Evolutionary conservation across 345 rosid species (phyloP).

Genomic region (Linum trigynum): DNA sequence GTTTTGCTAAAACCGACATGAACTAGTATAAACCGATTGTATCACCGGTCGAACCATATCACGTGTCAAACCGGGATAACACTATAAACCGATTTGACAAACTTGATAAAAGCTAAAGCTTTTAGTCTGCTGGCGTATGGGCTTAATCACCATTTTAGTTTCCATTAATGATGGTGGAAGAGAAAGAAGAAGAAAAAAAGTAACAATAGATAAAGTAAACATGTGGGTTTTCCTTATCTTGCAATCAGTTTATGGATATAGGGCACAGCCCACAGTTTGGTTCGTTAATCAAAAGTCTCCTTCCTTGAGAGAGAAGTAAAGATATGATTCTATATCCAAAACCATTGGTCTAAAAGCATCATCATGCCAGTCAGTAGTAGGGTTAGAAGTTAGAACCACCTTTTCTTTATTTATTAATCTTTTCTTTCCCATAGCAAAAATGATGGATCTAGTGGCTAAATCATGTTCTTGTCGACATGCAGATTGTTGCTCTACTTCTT

Average conservation of each 20-base stretch:
- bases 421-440: too few relatives aligned
- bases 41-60: too few relatives aligned
- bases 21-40: too few relatives aligned
- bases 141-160: slow-evolving; percentile 10
- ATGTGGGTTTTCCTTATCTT: background rate
- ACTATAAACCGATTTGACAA: too few relatives aligned
- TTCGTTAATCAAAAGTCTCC: slow-evolving; percentile 12
- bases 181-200: slow-evolving; percentile 1
- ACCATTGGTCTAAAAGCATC: background rate
- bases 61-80: too few relatives aligned
- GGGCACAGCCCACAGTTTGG: slow-evolving; percentile 11
- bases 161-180: slow-evolving; percentile 14
- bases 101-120: background rate
- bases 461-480: slow-evolving; percentile 1
- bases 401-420: too few relatives aligned
- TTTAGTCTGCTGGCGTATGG: background rate
- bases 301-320: slow-evolving; percentile 30
- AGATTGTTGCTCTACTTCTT: slow-evolving; percentile 54
- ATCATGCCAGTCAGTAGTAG: background rate
- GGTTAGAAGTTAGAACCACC: background rate
- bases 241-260: slow-evolving; percentile 5
- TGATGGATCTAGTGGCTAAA: background rate
- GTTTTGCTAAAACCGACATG: too few relatives aligned
- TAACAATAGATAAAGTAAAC: too few relatives aligned
- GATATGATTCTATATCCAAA: slow-evolving; percentile 7